Conservation (phyloP, 495 filamentous ascomycete genomes). For the Talaromyces adpressus region DNA sequence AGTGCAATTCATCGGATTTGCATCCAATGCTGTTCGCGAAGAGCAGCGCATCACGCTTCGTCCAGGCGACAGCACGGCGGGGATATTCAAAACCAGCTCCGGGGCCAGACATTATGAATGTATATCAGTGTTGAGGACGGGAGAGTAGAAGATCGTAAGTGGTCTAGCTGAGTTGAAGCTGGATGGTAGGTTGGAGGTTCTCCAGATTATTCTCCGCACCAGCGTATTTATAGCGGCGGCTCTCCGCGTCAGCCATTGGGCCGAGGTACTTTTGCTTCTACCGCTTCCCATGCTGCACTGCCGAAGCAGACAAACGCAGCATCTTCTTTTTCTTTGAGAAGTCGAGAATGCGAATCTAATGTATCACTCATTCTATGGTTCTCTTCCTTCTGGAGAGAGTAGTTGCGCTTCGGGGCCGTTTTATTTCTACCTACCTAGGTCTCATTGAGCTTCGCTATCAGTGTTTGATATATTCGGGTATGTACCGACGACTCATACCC, state of each 20-base stretch:
- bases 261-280: not conserved
- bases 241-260: not conserved
- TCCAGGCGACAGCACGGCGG: constrained; percentile 64
- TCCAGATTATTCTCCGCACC: not conserved
- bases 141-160: not conserved
- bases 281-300: not conserved
- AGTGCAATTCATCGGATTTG: constrained; percentile 81
- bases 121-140: not conserved
- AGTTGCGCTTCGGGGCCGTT: not conserved
- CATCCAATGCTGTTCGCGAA: constrained; percentile 84
- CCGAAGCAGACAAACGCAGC: not conserved
- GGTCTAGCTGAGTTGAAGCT: not conserved
- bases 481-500: too few species aligned
- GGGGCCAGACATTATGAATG: constrained; percentile 41
- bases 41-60: constrained; percentile 77
- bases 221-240: not conserved
- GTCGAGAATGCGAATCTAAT: too few species aligned
- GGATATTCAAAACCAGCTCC: constrained; percentile 78
- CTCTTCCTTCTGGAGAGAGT: not conserved
- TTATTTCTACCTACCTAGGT: too few species aligned
- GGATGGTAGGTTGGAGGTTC: not conserved
- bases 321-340: not conserved
- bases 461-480: too few species aligned
- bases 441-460: too few species aligned
- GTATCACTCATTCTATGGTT: too few species aligned